A percentile compares a stretch with the other conserved stretches of the same genome.
These are phyloP conservation scores for Podospora tetraspora DNA, from an alignment of 495 filamentous ascomycete species.

Conservation along the genomic window DNA sequence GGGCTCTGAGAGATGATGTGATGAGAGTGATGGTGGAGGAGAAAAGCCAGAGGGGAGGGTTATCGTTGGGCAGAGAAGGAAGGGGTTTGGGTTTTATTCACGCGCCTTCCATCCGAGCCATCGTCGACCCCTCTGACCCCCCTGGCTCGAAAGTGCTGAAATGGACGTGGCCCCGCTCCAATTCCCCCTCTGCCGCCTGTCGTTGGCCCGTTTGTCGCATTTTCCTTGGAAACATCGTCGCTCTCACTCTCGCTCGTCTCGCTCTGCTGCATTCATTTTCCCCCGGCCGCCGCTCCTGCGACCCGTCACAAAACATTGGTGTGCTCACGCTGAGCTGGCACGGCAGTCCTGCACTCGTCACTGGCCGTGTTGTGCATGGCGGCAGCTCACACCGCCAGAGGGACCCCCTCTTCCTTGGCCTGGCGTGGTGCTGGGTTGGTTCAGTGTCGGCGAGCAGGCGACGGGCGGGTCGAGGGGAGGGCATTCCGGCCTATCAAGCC, in stretches of 20 bases:
- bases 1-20: constrained; percentile 32
- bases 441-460: constrained; percentile 10
- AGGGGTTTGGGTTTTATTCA: constrained; percentile 46
- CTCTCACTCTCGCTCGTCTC: constrained; percentile 21
- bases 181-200: constrained; percentile 5
- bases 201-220: background rate
- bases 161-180: constrained; percentile 18
- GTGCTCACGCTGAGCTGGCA: constrained; percentile 31
- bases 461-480: constrained; percentile 23
- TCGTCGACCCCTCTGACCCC: constrained; percentile 10
- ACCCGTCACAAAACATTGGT: constrained; percentile 28
- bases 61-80: constrained; percentile 46
- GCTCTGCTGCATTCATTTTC: constrained; percentile 13
- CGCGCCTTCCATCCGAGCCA: constrained; percentile 3
- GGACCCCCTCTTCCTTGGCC: constrained; percentile 23
- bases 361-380: constrained; percentile 23
- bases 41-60: constrained; percentile 31
- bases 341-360: constrained; percentile 20
- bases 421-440: background rate
- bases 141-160: constrained; percentile 6
- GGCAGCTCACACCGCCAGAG: constrained; percentile 25
- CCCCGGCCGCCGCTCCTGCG: constrained; percentile 19
- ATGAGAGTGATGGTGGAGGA: constrained; percentile 10
- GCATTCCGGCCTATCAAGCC: constrained; percentile 31
- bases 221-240: constrained; percentile 11